Percentiles rank a stretch among this genome's conserved stretches.
These are phyloP conservation scores for Typha latifolia DNA, from an alignment of 176 grass and related monocot genomes.

Conservation along the genomic window DNA sequence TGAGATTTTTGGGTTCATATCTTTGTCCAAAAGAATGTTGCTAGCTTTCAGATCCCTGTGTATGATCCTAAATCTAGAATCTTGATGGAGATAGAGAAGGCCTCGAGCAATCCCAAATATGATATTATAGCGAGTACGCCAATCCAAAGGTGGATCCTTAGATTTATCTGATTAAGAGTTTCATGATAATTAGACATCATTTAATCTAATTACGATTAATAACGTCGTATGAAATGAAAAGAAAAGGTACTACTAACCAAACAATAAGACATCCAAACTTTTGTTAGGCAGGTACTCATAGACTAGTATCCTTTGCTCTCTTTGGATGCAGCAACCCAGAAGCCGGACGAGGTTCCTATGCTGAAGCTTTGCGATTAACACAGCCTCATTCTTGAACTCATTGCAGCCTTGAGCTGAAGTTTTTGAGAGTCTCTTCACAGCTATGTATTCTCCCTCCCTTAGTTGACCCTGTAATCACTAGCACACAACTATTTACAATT, in stretches of 20 bases:
- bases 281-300: conserved; percentile 90
- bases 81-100: conserved; percentile 74
- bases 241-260: conserved; percentile 33
- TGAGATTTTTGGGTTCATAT: conserved; percentile 92
- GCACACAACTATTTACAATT: too few species aligned
- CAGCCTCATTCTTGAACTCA: conserved; percentile 94
- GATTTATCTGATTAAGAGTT: conserved; percentile 31
- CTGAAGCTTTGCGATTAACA: conserved; percentile 75
- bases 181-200: not conserved
- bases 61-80: conserved; percentile 79
- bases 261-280: conserved; percentile 70
- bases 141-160: conserved; percentile 31
- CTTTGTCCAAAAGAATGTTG: conserved; percentile 65
- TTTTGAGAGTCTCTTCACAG: conserved; percentile 61
- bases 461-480: conserved; percentile 22
- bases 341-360: conserved; percentile 80
- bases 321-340: conserved; percentile 60
- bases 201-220: not conserved
- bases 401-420: conserved; percentile 58
- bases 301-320: conserved; percentile 69
- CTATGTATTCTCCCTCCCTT: conserved; percentile 47
- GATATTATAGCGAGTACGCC: conserved; percentile 59
- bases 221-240: too few species aligned
- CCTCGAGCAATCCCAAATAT: conserved; percentile 75
- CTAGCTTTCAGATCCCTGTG: conserved; percentile 87